These are phyloP conservation scores for Alloteropsis semialata DNA, from an alignment of 176 grass and related monocot genomes.

Conservation along the genomic window DNA sequence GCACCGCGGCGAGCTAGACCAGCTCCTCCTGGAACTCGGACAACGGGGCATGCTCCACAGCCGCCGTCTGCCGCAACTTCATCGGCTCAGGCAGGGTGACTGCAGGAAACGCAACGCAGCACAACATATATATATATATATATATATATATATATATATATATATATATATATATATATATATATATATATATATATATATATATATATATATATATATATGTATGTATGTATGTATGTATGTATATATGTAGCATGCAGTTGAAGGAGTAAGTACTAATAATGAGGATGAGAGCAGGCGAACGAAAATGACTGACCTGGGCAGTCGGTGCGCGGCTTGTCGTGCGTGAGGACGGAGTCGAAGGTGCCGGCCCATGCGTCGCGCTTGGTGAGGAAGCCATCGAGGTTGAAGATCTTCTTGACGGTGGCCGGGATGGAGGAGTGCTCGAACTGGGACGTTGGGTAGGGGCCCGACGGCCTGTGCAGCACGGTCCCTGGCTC, in stretches of 20 bases:
- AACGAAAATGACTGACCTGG: too few relatives aligned
- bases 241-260: too few relatives aligned
- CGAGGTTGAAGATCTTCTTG: conserved; percentile 84
- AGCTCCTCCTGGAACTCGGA: conserved; percentile 66
- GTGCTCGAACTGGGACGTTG: conserved; percentile 78
- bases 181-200: too few relatives aligned
- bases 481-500: conserved; percentile 70
- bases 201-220: too few relatives aligned
- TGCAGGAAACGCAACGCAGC: too few relatives aligned
- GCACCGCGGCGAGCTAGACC: conserved; percentile 59
- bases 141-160: too few relatives aligned
- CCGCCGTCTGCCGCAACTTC: conserved; percentile 46
- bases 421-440: conserved; percentile 80
- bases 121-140: too few relatives aligned
- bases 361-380: conserved; percentile 83
- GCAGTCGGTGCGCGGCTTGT: conserved; percentile 64
- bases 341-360: conserved; percentile 59
- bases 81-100: conserved; percentile 54
- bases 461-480: conserved; percentile 39
- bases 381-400: conserved; percentile 66
- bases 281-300: too few relatives aligned
- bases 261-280: too few relatives aligned
- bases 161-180: too few relatives aligned
- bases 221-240: too few relatives aligned
- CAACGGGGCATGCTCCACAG: conserved; percentile 40